These are phyloP conservation scores for Amphibolis antarctica DNA, from an alignment of 106 monocot genomes.

Conservation along the genomic window DNA sequence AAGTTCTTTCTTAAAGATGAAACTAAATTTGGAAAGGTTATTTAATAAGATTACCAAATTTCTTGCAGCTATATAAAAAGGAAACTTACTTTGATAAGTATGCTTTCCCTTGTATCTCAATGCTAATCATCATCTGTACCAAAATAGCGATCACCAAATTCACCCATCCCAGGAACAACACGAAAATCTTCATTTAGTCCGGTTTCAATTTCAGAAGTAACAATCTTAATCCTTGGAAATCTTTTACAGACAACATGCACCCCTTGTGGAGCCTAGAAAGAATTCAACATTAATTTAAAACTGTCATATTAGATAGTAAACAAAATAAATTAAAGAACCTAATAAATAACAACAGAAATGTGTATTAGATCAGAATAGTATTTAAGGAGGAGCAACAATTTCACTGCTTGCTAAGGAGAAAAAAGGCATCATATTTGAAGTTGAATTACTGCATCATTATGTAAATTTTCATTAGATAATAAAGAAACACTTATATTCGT, in stretches of 20 bases:
- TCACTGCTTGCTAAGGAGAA: no score
- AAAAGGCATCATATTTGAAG: no score
- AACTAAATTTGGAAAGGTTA: no score
- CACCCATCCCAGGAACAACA: conserved; percentile 92
- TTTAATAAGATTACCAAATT: no score
- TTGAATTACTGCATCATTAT: no score
- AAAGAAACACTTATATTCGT: no score
- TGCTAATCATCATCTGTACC: conserved; percentile 60
- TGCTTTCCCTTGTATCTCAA: not conserved
- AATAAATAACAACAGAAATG: no score
- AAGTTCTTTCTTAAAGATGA: no score
- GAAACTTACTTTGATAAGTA: not conserved
- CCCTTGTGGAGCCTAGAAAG: conserved; percentile 70
- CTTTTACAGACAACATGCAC: conserved; percentile 76
- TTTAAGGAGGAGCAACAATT: no score
- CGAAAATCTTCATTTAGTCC: conserved; percentile 79
- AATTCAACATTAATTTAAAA: not conserved
- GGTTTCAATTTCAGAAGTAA: conserved; percentile 83
- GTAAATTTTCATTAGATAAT: no score
- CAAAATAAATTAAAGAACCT: not conserved
- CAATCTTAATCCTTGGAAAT: conserved; percentile 81
- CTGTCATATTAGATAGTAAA: not conserved
- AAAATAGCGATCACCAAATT: conserved; percentile 93
- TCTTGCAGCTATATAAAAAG: not conserved
- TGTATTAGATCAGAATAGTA: no score